Conservation (phyloP, 257 asterid genomes). For the Penstemon eatonii region DNA sequence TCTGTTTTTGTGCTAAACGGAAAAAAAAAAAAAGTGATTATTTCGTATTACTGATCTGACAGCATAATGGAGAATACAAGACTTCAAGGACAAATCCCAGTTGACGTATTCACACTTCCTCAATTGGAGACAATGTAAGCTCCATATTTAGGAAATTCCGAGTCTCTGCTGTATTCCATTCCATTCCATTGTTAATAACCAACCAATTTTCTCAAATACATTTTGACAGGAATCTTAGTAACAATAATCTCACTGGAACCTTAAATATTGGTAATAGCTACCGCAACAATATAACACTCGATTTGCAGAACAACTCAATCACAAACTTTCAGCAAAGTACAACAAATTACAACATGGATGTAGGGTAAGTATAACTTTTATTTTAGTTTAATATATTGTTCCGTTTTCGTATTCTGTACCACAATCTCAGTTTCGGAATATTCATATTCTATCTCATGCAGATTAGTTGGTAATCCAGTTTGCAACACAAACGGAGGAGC, state of each 20-base stretch:
- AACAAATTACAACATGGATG: constrained; percentile 39
- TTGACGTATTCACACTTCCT: constrained; percentile 51
- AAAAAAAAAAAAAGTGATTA: constrained; percentile 15
- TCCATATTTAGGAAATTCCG: constrained; percentile 8
- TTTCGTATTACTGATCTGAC: constrained; percentile 25
- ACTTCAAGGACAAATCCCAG: constrained; percentile 65
- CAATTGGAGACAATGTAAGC: constrained; percentile 75
- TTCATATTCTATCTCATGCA: constrained; percentile 32
- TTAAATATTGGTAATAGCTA: constrained; percentile 68
- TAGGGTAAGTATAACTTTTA: constrained; percentile 45
- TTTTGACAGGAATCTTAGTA: constrained; percentile 53
- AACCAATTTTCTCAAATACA: background rate
- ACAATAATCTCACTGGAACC: constrained; percentile 60
- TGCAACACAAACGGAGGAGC: constrained; percentile 56
- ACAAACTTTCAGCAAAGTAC: constrained; percentile 42
- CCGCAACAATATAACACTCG: constrained; percentile 56
- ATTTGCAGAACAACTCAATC: constrained; percentile 69
- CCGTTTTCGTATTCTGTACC: background rate
- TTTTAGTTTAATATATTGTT: background rate
- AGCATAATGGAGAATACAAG: constrained; percentile 67
- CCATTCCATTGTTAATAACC: background rate
- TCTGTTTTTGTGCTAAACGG: background rate
- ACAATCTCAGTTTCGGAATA: constrained; percentile 4
- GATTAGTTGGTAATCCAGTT: constrained; percentile 68
- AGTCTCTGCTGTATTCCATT: background rate